These are phyloP conservation scores for Talaromyces sp. DNA, from an alignment of 2,329 filamentous ascomycete genomes.

Conservation along the genomic window DNA sequence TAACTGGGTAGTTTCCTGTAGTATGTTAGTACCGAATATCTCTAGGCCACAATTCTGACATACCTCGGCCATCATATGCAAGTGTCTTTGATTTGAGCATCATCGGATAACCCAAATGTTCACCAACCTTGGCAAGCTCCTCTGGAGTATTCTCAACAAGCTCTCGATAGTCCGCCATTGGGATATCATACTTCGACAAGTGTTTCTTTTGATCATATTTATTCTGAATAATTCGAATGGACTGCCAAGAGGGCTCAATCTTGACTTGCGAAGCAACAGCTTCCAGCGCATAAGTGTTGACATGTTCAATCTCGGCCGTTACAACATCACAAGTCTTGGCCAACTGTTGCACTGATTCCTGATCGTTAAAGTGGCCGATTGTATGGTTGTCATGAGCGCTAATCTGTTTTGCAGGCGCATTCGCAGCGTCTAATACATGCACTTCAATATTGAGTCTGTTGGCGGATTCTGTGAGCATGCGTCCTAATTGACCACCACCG, in stretches of 20 bases:
- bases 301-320: conserved; percentile 93
- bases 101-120: conserved; percentile 71
- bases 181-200: conserved; percentile 64
- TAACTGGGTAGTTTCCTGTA: conserved; percentile 63
- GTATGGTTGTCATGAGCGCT: conserved; percentile 72
- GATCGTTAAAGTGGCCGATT: conserved; percentile 82
- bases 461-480: conserved; percentile 91
- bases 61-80: conserved; percentile 85
- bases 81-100: conserved; percentile 91
- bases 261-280: conserved; percentile 68
- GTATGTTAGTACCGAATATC: too few relatives aligned
- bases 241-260: conserved; percentile 79
- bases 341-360: conserved; percentile 73
- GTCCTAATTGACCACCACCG: conserved; percentile 73
- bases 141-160: conserved; percentile 58
- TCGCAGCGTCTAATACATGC: conserved; percentile 72
- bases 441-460: conserved; percentile 73
- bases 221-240: conserved; percentile 85
- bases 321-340: conserved; percentile 73
- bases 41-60: conserved; percentile 28
- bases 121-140: conserved; percentile 62
- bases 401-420: conserved; percentile 80
- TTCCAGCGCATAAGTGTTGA: conserved; percentile 84
- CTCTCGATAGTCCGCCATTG: conserved; percentile 67
- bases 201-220: conserved; percentile 89